Percentiles rank a stretch among this genome's conserved stretches.
Conservation (phyloP, 805 yeast species). For the Ogataea ganodermae region DNA sequence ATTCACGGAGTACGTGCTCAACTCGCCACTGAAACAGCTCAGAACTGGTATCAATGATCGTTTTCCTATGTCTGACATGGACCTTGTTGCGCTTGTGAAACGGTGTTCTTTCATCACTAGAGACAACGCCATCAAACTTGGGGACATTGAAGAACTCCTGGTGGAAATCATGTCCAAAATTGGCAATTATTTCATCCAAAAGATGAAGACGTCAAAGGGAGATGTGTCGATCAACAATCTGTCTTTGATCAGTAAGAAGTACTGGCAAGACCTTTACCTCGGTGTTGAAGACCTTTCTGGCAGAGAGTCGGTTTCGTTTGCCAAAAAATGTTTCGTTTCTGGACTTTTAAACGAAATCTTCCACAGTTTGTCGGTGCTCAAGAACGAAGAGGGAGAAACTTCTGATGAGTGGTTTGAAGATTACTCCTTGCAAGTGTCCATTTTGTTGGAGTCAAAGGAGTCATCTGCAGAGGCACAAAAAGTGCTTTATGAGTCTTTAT, state of each 20-base stretch:
- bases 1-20: slow-evolving; percentile 39
- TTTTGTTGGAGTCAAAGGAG: neutral
- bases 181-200: slow-evolving; percentile 43
- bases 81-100: slow-evolving; percentile 46
- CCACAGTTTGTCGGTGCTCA: slow-evolving; percentile 12
- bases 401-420: neutral
- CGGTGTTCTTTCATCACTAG: slow-evolving; percentile 39
- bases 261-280: slow-evolving; percentile 28
- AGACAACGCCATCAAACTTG: slow-evolving; percentile 25
- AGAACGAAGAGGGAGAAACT: slow-evolving; percentile 2
- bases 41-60: slow-evolving; percentile 29
- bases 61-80: slow-evolving; percentile 48
- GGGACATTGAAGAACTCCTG: slow-evolving; percentile 31
- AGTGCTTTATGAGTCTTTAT: slow-evolving; percentile 20
- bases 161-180: slow-evolving; percentile 44
- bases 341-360: slow-evolving; percentile 33
- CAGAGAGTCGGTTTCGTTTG: neutral
- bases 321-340: slow-evolving; percentile 21
- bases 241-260: slow-evolving; percentile 24
- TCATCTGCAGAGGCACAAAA: neutral
- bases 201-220: neutral
- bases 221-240: slow-evolving; percentile 12
- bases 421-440: neutral
- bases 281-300: neutral
- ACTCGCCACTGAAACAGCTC: slow-evolving; percentile 34